phyloP scores from a whole-genome alignment of 805 yeast genomes.

The Scheffersomyces ergatensis region DNA sequence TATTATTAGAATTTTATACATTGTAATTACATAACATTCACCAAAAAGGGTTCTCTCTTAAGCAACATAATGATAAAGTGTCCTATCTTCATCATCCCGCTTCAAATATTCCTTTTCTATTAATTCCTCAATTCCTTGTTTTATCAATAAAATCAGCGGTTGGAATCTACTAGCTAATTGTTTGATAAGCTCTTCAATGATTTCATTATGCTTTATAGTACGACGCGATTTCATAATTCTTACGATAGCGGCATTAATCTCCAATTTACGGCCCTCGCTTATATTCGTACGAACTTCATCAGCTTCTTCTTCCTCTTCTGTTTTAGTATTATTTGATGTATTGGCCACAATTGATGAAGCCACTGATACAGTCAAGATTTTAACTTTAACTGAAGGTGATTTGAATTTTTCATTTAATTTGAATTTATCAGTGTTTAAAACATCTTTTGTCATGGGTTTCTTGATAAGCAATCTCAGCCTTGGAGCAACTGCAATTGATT shows the following conservation, averaged over 20 bases:
- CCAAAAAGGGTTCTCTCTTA: too few relatives aligned
- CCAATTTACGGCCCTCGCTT: slow-evolving; percentile 61
- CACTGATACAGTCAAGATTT: slow-evolving; percentile 65
- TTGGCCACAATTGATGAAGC: slow-evolving; percentile 7
- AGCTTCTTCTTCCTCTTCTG: slow-evolving; percentile 54
- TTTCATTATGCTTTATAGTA: slow-evolving; percentile 56
- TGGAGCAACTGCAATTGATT: slow-evolving; percentile 83
- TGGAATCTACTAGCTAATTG: slow-evolving; percentile 63
- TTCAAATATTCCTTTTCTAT: slow-evolving; percentile 80
- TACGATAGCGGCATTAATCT: slow-evolving; percentile 82
- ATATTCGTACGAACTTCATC: slow-evolving; percentile 54
- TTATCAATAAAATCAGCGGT: slow-evolving; percentile 66
- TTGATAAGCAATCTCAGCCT: slow-evolving; percentile 73
- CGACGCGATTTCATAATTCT: slow-evolving; percentile 82
- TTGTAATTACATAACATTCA: background rate
- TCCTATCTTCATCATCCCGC: slow-evolving; percentile 61
- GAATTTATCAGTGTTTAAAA: slow-evolving; percentile 62
- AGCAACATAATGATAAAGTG: slow-evolving; percentile 68
- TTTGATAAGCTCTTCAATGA: slow-evolving; percentile 62
- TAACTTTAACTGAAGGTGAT: slow-evolving; percentile 65
- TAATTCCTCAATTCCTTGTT: slow-evolving; percentile 69
- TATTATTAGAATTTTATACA: background rate
- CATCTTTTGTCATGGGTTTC: slow-evolving; percentile 70
- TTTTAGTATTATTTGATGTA: slow-evolving; percentile 16
- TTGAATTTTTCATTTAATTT: slow-evolving; percentile 66